Evolutionary conservation across 2,329 filamentous ascomycete genomes (phyloP), one percentile per base, ranked within the genome.

Genomic region (Chaetomiaceae sp.): DNA sequence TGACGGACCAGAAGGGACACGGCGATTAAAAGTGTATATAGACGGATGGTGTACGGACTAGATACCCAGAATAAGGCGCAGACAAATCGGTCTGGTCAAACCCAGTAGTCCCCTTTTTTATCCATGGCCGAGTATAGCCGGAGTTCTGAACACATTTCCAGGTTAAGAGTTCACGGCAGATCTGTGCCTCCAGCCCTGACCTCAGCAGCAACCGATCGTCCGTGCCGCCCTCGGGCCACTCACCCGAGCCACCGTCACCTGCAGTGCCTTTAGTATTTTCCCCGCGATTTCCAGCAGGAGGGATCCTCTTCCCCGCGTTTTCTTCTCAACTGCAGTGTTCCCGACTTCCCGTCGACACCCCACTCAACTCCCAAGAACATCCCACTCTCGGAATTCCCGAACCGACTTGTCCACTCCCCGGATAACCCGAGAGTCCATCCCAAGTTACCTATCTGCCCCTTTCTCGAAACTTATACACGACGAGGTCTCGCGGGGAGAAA

Each of bases 1-100:
- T 31, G 27, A 4, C 27, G 27, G 27, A 3, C 14, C 27, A 31
- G 8, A 29, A 11, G 15, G 15, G 27, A 14, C 1, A 12, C 25
- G 47, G 23, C 8, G 22, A 49, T 12, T 22, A 34, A 29, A 37
- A 43, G 33, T n/a, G 6, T 23, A 25, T 43, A 33, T 43, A 34
- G 46, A 48, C 27, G 38, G 22, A 38, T 33, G 38, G 25, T 54
- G 38, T 31, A 42, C 36, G 48, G 47, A 51, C 22, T 45, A 50
- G 52, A 54, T 54, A 54, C 52, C 52, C 50, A 34, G 17, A 42
- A 23, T 31, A 25, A 37, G 38, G 37, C 31, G 25, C 25, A 38
- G 8, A 34, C 15, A 19, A 39, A 51, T 31, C 20, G 22, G 6
- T 37, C 14, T 42, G 20, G n/a, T 23, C 20, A 7, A 19, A 36